Evolutionary conservation across 2,329 filamentous ascomycete genomes (phyloP).

Genomic region (Arthrocladium fulminans): DNA sequence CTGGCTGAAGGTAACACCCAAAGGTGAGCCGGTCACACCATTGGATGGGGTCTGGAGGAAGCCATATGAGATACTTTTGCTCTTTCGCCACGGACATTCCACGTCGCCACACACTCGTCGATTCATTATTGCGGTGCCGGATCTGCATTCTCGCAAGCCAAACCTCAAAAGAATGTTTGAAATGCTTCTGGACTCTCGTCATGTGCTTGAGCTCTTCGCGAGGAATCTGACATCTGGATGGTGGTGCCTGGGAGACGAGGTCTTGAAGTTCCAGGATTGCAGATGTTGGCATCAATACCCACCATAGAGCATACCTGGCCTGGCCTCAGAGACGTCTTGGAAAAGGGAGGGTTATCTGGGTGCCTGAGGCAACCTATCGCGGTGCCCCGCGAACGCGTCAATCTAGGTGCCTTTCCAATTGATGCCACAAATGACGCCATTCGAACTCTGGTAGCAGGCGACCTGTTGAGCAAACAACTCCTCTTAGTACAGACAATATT

Average conservation of each 20-base stretch:
- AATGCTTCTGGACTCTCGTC: slow-evolving; percentile 27
- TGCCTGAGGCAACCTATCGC: background rate
- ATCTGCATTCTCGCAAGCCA: slow-evolving; percentile 58
- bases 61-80: slow-evolving; percentile 51
- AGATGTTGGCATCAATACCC: background rate
- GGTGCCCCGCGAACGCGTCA: slow-evolving; percentile 2
- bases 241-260: slow-evolving; percentile 56
- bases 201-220: slow-evolving; percentile 53
- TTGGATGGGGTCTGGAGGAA: slow-evolving; percentile 49
- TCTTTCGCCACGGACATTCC: slow-evolving; percentile 33
- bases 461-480: too few species aligned
- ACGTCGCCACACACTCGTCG: slow-evolving; percentile 32
- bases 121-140: slow-evolving; percentile 51
- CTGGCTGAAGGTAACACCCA: slow-evolving; percentile 51
- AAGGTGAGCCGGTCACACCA: slow-evolving; percentile 44
- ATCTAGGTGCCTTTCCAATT: background rate
- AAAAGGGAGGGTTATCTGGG: background rate
- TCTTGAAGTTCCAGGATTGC: slow-evolving; percentile 47
- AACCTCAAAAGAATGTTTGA: slow-evolving; percentile 50
- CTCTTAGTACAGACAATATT: too few species aligned
- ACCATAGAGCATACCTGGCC: background rate
- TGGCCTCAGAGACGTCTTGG: background rate
- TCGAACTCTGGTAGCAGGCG: too few species aligned
- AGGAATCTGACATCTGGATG: slow-evolving; percentile 51
- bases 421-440: slow-evolving; percentile 4